These are phyloP conservation scores for Cladosporium colombiae DNA, from an alignment of 2,329 filamentous ascomycete genomes.

Conservation along the genomic window DNA sequence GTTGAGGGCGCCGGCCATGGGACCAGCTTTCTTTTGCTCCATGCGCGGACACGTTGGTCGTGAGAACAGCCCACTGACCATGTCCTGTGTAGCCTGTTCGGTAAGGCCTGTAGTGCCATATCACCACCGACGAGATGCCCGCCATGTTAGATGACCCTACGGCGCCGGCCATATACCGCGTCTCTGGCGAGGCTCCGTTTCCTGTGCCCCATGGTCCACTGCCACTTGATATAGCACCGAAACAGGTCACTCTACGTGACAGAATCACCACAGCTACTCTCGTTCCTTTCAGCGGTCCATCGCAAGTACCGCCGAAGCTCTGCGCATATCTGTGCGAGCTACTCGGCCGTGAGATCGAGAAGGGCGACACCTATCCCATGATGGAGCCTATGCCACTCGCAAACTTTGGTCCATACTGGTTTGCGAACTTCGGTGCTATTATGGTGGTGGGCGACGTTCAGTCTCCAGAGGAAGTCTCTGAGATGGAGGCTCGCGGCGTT, in stretches of 20 bases:
- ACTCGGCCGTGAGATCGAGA: constrained; percentile 86
- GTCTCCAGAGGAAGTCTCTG: constrained; percentile 54
- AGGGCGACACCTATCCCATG: constrained; percentile 91
- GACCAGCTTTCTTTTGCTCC: neutral
- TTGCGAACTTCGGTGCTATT: constrained; percentile 84
- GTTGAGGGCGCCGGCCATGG: neutral
- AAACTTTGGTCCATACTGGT: constrained; percentile 82
- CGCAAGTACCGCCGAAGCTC: constrained; percentile 73
- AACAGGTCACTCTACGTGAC: constrained; percentile 80
- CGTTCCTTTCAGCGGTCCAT: constrained; percentile 75
- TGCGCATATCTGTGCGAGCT: constrained; percentile 78
- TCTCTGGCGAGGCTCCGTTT: constrained; percentile 66
- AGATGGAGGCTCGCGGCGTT: constrained; percentile 46
- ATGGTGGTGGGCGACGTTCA: constrained; percentile 80
- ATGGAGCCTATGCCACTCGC: constrained; percentile 72
- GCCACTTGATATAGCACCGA: constrained; percentile 68
- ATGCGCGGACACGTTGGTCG: neutral
- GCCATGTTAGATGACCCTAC: constrained; percentile 77
- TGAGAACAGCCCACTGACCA: neutral
- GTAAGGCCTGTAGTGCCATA: neutral
- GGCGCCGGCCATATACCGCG: constrained; percentile 68
- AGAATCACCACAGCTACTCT: constrained; percentile 81
- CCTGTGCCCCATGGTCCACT: constrained; percentile 64
- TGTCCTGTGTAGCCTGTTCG: neutral
- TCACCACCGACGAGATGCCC: constrained; percentile 59